Conservation (phyloP, 2,329 filamentous ascomycete species). For the Rutstroemia sp. region DNA sequence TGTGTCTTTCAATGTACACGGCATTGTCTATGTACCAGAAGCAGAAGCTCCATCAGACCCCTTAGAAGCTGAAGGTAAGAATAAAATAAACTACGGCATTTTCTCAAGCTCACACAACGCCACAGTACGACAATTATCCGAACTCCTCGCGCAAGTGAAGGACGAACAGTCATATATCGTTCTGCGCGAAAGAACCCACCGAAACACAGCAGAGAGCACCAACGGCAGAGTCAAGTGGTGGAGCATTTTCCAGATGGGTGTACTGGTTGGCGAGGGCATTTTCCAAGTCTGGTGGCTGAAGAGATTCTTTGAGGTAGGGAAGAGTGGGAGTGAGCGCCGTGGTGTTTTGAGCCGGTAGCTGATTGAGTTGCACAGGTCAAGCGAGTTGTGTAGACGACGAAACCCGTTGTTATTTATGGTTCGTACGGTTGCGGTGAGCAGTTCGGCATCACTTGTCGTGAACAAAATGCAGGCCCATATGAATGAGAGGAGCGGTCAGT, state of each 20-base stretch:
- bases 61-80: slow-evolving; percentile 77
- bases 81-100: background rate
- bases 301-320: slow-evolving; percentile 81
- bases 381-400: slow-evolving; percentile 47
- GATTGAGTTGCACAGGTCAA: slow-evolving; percentile 42
- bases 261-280: slow-evolving; percentile 83
- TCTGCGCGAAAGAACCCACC: slow-evolving; percentile 87
- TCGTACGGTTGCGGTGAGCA: slow-evolving; percentile 21
- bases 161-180: slow-evolving; percentile 98
- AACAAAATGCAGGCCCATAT: too few species aligned
- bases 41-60: slow-evolving; percentile 77
- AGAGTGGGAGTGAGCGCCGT: slow-evolving; percentile 27
- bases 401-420: slow-evolving; percentile 7
- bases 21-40: slow-evolving; percentile 94
- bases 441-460: slow-evolving; percentile 2
- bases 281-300: slow-evolving; percentile 99
- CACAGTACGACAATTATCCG: slow-evolving; percentile 72
- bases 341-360: slow-evolving; percentile 25
- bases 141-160: slow-evolving; percentile 85
- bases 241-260: slow-evolving; percentile 91
- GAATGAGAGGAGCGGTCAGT: too few species aligned
- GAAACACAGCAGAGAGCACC: slow-evolving; percentile 98
- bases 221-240: slow-evolving; percentile 98
- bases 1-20: slow-evolving; percentile 98
- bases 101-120: slow-evolving; percentile 1